Evolutionary conservation across 139 green algal genomes (phyloP), one percentile per base, ranked within the genome.

Genomic region (Haematococcus sp.): DNA sequence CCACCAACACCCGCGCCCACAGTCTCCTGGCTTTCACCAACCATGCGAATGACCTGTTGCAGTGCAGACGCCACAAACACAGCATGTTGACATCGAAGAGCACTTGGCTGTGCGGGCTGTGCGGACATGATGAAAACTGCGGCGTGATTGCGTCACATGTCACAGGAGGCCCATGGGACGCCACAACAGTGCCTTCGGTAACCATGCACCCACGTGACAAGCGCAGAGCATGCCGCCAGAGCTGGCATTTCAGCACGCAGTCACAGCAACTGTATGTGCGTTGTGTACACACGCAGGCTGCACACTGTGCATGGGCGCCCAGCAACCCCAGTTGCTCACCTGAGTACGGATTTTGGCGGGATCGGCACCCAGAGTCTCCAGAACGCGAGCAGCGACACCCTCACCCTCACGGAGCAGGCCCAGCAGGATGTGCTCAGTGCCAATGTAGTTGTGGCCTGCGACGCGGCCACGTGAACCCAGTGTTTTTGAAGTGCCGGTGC

Each of bases 381-480:
- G 82, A 52, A 99, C 96, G 23, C 96, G 88, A 13, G 95, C 93
- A 25, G 96, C 96, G 16, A 99, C 95, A 58, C 96, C 96, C 87
- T 99, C 96, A 54, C 95, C 95, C 86, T 99, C 96, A 34, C 94
- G 87, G 65, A 99, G 88, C 28, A 99, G 87, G 59, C 96, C 96
- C 65, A 99, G 85, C 79, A 99, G 86, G 51, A 99, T 95, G 91
- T 99, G 96, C 91, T 99, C 96, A 0, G 96, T 99, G 70, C 96
- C 96, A 66, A 99, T 99, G 93, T 99, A 99, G 86, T 98, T 98
- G 92, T 99, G 96, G 65, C 95, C 92, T 96, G 68, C 27, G 32
- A 11, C 11, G 34, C 27, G 34, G 11, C 13, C 28, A 56, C 40
- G 40, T 49, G 40, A 7, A 49, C 40, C n/a, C n/a, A n/a, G n/a